Conservation (phyloP, 345 rosid species). For the Leavenworthia alabamica region DNA sequence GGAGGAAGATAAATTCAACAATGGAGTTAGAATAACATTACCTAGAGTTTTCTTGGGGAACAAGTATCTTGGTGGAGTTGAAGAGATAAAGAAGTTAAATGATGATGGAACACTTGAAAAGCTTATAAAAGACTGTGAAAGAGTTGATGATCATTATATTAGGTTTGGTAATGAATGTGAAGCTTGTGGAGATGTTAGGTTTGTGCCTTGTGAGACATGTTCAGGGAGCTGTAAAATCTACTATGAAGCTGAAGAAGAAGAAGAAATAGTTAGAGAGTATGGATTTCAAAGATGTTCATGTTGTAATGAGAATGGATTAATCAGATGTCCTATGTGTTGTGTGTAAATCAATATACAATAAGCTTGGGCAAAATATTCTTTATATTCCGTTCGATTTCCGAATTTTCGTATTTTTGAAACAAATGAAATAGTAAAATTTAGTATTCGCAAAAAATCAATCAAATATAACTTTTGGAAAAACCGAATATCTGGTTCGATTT, state of each 20-base stretch:
- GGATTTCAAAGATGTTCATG: conserved; percentile 77
- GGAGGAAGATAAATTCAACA: conserved; percentile 36
- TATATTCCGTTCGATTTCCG: too few relatives aligned
- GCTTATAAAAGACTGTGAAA: conserved; percentile 46
- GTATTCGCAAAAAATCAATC: too few relatives aligned
- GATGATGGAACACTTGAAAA: conserved; percentile 75
- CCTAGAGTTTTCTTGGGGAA: conserved; percentile 71
- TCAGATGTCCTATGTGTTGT: conserved; percentile 79
- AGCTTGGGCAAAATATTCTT: too few relatives aligned
- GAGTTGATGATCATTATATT: conserved; percentile 28
- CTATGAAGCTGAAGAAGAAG: conserved; percentile 39
- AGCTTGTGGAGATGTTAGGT: conserved; percentile 81
- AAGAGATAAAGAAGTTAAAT: conserved; percentile 59
- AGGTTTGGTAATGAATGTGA: conserved; percentile 46
- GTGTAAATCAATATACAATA: conserved; percentile 12
- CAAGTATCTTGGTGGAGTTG: conserved; percentile 69
- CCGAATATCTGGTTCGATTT: too few relatives aligned
- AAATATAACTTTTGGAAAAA: too few relatives aligned
- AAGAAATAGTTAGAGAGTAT: conserved; percentile 20
- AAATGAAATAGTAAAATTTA: too few relatives aligned
- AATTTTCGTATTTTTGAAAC: too few relatives aligned
- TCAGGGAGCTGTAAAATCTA: conserved; percentile 84
- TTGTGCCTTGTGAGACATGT: conserved; percentile 85
- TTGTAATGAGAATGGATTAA: conserved; percentile 88
- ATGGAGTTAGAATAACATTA: conserved; percentile 35